Conservation (phyloP, 2,329 filamentous ascomycete genomes). For the Emmonsiellopsis sp. region DNA sequence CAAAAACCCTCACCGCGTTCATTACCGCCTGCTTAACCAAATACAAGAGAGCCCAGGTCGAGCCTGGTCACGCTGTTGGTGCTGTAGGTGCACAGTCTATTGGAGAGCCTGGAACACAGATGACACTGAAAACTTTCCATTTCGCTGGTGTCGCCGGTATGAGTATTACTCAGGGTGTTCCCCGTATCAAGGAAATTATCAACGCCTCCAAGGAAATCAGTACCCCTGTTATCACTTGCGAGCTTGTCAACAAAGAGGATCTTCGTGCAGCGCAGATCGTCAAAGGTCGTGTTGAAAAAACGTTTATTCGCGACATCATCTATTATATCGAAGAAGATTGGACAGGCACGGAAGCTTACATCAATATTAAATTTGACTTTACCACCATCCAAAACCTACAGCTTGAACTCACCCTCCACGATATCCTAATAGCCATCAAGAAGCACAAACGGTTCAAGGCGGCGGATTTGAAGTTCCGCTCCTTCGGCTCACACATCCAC, state of each 20-base stretch:
- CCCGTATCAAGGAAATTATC: slow-evolving; percentile 99
- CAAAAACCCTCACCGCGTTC: slow-evolving; percentile 63
- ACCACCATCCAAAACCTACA: slow-evolving; percentile 71
- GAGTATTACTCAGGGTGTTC: slow-evolving; percentile 98
- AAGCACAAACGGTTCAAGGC: slow-evolving; percentile 68
- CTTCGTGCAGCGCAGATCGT: slow-evolving; percentile 80
- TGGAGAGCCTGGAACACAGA: slow-evolving; percentile 95
- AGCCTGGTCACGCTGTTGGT: slow-evolving; percentile 91
- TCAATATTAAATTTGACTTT: slow-evolving; percentile 74
- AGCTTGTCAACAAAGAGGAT: slow-evolving; percentile 64
- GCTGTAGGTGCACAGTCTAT: slow-evolving; percentile 97
- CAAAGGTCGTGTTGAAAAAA: slow-evolving; percentile 92
- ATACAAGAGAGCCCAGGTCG: slow-evolving; percentile 82
- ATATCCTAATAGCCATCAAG: slow-evolving; percentile 70
- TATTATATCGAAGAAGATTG: slow-evolving; percentile 80
- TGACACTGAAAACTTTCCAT: slow-evolving; percentile 99
- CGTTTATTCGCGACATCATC: slow-evolving; percentile 73
- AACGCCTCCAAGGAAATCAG: slow-evolving; percentile 92
- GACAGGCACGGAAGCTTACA: slow-evolving; percentile 64
- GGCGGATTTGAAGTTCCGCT: slow-evolving; percentile 54
- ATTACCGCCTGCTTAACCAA: slow-evolving; percentile 77
- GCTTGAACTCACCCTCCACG: slow-evolving; percentile 63
- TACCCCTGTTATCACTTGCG: slow-evolving; percentile 86
- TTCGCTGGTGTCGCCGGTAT: slow-evolving; percentile 99
- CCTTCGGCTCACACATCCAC: slow-evolving; percentile 50